Base-by-base conservation (phyloP, 257 asterid species). In the Solanum virginianum region DNA sequence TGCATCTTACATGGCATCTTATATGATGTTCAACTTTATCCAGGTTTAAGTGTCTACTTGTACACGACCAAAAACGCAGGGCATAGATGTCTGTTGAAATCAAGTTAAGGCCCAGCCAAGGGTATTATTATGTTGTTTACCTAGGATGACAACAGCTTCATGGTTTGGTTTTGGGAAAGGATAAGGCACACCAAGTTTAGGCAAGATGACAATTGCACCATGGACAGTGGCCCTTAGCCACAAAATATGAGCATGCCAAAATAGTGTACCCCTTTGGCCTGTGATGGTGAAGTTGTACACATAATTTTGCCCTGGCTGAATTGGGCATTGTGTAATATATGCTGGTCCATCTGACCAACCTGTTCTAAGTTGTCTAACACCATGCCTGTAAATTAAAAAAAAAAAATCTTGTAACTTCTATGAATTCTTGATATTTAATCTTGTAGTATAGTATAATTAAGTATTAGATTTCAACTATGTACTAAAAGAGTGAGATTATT, bases 331-430 rank as follows among this genome's bases (percentile, higher is more conserved):
- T 0, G 99, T 93, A 72, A 96, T 95, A 49, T 96, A 96, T 1
- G 99, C 99, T 0, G 99, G 99, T 17, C 99, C 99, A 32, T 96
- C 99, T 1, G 99, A 90, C 99, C 99, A 96, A 8, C 99, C 99
- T 8, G 97, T 94, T 74, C 95, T 87, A 13, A 96, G 90, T 86
- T 96, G 99, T 63, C 95, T 88, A 51, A 96, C 41, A 8, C 99
- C 99, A 77, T 96, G 99, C 99, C 99, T 95, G 83, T 12, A 43
- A 51, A 54, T 68, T 63, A 7, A 66, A 17, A 49, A 36, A 12
- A 7, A 7, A 56, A 6, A 56, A 0, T 0, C 22, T 56, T 56
- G 4, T 6, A 60, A 60, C 68, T 22, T 2, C 13, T 22, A 39
- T 70, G 18, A 39, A 39, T 18, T 6, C 17, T 24, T 5, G 43